Conservation (phyloP, 306 rosid species). For the Lathyrus sativus region DNA sequence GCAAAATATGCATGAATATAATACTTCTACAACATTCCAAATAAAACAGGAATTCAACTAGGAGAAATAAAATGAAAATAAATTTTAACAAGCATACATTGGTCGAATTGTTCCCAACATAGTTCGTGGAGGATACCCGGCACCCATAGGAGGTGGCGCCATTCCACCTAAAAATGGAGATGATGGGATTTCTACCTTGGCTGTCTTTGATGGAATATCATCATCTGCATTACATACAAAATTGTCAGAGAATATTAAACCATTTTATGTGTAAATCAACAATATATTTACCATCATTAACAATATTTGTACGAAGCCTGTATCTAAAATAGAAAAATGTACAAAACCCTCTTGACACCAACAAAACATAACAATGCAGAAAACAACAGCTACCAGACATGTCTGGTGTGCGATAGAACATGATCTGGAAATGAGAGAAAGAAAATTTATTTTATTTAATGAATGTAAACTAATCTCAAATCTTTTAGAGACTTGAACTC, state of each 20-base stretch:
- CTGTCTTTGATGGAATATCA: constrained; percentile 68
- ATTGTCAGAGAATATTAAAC: constrained; percentile 33
- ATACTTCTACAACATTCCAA: constrained; percentile 12
- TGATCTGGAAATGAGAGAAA: background rate
- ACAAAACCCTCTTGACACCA: constrained; percentile 7
- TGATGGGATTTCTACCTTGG: constrained; percentile 74
- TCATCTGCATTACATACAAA: constrained; percentile 57
- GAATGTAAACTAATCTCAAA: background rate
- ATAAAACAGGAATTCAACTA: constrained; percentile 4
- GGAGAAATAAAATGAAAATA: constrained; percentile 9
- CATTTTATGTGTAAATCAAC: background rate
- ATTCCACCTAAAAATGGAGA: constrained; percentile 62
- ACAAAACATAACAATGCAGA: background rate
- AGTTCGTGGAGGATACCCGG: constrained; percentile 75
- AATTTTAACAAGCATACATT: constrained; percentile 62
- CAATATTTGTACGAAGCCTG: background rate
- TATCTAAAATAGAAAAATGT: background rate
- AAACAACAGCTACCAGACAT: background rate
- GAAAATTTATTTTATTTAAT: background rate
- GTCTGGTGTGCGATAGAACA: background rate
- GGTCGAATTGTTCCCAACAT: constrained; percentile 64
- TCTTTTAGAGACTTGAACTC: background rate
- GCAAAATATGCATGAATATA: constrained; percentile 13
- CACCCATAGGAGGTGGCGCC: constrained; percentile 70
- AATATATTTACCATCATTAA: background rate